Conservation (phyloP, 2,329 filamentous ascomycete species). For the Drechslerella dactyloides region DNA sequence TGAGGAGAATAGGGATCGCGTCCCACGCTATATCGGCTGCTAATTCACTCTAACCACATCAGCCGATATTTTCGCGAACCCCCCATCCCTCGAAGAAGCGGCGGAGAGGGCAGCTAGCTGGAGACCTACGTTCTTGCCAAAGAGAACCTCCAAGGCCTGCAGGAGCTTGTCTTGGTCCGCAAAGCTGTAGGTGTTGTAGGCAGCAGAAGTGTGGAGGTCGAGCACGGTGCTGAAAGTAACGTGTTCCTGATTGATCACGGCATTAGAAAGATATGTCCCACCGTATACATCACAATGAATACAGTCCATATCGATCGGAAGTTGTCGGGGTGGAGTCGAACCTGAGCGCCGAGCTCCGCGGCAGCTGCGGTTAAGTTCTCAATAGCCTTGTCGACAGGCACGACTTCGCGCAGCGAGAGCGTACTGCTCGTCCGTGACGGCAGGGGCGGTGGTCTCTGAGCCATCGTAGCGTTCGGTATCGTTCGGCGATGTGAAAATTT, state of each 20-base stretch:
- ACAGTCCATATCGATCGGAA: not conserved
- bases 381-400: constrained; percentile 34
- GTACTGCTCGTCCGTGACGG: constrained; percentile 41
- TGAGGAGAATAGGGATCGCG: constrained; percentile 42
- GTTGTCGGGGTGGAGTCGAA: not conserved
- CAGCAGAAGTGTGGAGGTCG: constrained; percentile 36
- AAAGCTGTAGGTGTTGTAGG: constrained; percentile 46
- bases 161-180: constrained; percentile 38
- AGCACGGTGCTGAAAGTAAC: constrained; percentile 42
- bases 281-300: no score
- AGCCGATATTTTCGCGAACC: not conserved
- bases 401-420: constrained; percentile 25
- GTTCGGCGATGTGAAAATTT: not conserved
- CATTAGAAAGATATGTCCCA: constrained; percentile 2
- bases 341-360: constrained; percentile 27
- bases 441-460: constrained; percentile 39
- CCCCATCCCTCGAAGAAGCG: not conserved
- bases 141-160: constrained; percentile 37
- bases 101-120: not conserved
- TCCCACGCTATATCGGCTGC: constrained; percentile 50
- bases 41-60: constrained; percentile 51
- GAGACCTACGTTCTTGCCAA: constrained; percentile 44
- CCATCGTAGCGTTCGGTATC: constrained; percentile 24
- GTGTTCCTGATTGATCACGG: constrained; percentile 19
- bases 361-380: constrained; percentile 34